phyloP scores from a whole-genome alignment of 257 asterid species.

The Echium plantagineum region DNA sequence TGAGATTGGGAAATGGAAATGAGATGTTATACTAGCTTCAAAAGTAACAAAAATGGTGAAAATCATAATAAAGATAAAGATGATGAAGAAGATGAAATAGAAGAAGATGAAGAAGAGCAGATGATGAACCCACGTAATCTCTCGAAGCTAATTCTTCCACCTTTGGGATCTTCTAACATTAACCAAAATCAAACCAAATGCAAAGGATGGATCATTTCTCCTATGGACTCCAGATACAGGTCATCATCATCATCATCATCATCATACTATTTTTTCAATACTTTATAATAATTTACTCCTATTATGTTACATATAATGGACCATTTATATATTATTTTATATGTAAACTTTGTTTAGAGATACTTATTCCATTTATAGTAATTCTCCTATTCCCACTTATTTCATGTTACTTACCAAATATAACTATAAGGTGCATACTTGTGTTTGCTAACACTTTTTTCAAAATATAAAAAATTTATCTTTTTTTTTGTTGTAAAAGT shows the following conservation, averaged over 20 bases:
- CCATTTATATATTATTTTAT: too few species aligned
- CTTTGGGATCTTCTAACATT: constrained; percentile 48
- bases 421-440: too few species aligned
- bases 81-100: not conserved
- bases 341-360: too few species aligned
- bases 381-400: not conserved
- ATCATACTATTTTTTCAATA: too few species aligned
- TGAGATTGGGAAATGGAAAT: not conserved
- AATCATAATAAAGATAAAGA: not conserved
- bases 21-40: not conserved
- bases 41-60: not conserved
- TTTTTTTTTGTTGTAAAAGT: too few species aligned
- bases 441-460: too few species aligned
- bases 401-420: too few species aligned
- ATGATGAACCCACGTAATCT: constrained; percentile 40
- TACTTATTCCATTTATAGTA: too few species aligned
- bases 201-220: constrained; percentile 37
- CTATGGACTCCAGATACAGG: constrained; percentile 77
- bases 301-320: too few species aligned
- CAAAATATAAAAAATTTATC: too few species aligned
- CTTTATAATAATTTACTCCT: too few species aligned
- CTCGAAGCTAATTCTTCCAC: constrained; percentile 75
- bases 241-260: too few species aligned
- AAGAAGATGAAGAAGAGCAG: constrained; percentile 7
- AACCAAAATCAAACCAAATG: constrained; percentile 14